Percentiles rank a stretch among this genome's conserved stretches.
phyloP scores from a whole-genome alignment of 305 asterid species.

The Petunia hybrid region DNA sequence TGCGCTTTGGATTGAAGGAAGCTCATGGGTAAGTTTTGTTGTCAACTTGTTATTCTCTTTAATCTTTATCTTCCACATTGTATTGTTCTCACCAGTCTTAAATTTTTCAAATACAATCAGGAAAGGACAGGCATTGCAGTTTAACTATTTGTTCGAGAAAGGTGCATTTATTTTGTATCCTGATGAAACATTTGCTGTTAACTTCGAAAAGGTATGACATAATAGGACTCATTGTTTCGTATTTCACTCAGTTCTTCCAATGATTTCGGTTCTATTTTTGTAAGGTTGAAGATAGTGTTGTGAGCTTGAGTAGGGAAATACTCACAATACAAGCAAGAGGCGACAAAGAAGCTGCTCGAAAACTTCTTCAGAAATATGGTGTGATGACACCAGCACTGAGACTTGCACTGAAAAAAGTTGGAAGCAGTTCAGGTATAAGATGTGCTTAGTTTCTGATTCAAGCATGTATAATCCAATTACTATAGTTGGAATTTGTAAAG shows the following conservation, averaged over 20 bases:
- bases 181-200: slow-evolving; percentile 74
- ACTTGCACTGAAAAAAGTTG: slow-evolving; percentile 51
- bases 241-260: slow-evolving; percentile 9
- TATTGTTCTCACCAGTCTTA: background rate
- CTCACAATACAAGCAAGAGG: slow-evolving; percentile 93
- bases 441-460: slow-evolving; percentile 49
- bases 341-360: slow-evolving; percentile 70
- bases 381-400: slow-evolving; percentile 63
- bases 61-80: background rate
- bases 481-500: background rate
- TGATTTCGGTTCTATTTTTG: slow-evolving; percentile 16
- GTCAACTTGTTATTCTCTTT: background rate
- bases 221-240: background rate
- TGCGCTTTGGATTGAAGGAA: slow-evolving; percentile 91
- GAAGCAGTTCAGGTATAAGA: slow-evolving; percentile 38
- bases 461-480: slow-evolving; percentile 17
- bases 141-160: slow-evolving; percentile 79
- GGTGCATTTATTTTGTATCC: slow-evolving; percentile 71
- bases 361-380: slow-evolving; percentile 61
- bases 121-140: slow-evolving; percentile 95
- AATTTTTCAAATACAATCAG: slow-evolving; percentile 29
- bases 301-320: slow-evolving; percentile 85
- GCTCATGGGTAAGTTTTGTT: slow-evolving; percentile 77
- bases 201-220: slow-evolving; percentile 77
- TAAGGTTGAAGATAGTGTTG: slow-evolving; percentile 84